Conservation (phyloP, 2,329 filamentous ascomycete genomes). For the Paecilomyces dactylethromorphus region DNA sequence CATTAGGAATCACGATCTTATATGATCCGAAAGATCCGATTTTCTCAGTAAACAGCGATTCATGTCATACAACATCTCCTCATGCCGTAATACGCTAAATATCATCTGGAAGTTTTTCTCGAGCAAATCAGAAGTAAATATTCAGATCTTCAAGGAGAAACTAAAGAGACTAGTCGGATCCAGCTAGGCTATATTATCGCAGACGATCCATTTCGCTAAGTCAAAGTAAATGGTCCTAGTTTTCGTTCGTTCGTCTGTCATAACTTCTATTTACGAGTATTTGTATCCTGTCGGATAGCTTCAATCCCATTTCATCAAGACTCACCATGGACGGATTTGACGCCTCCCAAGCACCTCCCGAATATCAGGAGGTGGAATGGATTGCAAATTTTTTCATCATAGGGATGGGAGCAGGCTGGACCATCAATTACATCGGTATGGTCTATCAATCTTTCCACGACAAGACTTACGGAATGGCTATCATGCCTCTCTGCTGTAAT, state of each 20-base stretch:
- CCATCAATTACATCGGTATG: conserved; percentile 14
- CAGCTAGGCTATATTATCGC: neutral
- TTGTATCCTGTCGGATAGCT: neutral
- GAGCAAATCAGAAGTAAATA: neutral
- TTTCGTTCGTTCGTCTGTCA: too few relatives aligned
- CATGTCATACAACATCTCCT: neutral
- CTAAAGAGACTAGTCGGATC: neutral
- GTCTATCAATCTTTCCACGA: conserved; percentile 1
- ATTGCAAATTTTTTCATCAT: neutral
- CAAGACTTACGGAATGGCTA: neutral
- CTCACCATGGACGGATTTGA: neutral
- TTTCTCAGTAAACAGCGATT: neutral
- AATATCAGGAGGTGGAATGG: neutral
- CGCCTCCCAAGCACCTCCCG: neutral
- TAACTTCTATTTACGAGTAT: too few relatives aligned
- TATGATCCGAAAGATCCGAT: neutral
- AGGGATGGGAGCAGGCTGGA: conserved; percentile 4
- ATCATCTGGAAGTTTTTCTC: neutral
- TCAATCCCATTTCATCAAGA: neutral
- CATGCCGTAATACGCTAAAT: neutral
- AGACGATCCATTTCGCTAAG: neutral
- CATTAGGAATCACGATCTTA: neutral
- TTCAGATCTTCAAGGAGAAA: neutral
- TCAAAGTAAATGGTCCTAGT: neutral
- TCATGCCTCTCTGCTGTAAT: conserved; percentile 1